Conservation (phyloP, 2,329 filamentous ascomycete species). For the Colletotrichum liriopes region DNA sequence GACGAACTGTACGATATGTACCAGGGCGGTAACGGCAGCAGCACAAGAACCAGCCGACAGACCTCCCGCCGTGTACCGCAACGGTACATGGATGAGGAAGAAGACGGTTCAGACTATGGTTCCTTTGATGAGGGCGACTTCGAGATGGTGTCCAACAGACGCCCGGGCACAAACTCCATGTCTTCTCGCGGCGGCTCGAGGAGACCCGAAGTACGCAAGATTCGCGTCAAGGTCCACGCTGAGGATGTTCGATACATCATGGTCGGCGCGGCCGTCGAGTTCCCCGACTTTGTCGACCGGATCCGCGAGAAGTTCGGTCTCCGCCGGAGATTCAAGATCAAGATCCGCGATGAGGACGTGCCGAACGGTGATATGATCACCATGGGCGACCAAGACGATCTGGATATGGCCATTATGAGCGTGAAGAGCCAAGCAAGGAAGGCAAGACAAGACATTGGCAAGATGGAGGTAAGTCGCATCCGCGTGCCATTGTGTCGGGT, state of each 20-base stretch:
- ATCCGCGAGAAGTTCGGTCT: conserved; percentile 92
- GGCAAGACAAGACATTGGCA: conserved; percentile 86
- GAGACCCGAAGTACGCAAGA: conserved; percentile 79
- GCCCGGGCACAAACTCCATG: conserved; percentile 61
- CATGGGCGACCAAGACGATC: conserved; percentile 95
- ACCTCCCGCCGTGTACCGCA: conserved; percentile 58
- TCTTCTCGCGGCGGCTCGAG: conserved; percentile 70
- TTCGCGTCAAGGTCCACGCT: conserved; percentile 92
- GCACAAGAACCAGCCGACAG: conserved; percentile 59
- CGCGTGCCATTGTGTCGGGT: background rate
- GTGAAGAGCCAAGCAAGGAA: conserved; percentile 79
- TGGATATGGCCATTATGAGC: conserved; percentile 86
- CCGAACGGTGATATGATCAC: conserved; percentile 93
- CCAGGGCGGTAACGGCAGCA: conserved; percentile 56
- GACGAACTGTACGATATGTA: conserved; percentile 81
- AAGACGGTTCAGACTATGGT: conserved; percentile 79
- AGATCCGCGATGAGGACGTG: conserved; percentile 85
- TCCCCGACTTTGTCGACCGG: conserved; percentile 82
- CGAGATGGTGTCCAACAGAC: conserved; percentile 78
- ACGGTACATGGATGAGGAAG: conserved; percentile 84
- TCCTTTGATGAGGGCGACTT: conserved; percentile 84
- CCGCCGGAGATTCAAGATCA: conserved; percentile 86
- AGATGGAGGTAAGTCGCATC: conserved; percentile 86
- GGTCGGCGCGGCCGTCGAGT: conserved; percentile 81
- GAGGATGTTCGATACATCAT: conserved; percentile 96